Evolutionary conservation across 129 eudicot species (phyloP), one percentile per base, ranked within the genome.

Genomic region (Pulicaria dysenterica): DNA sequence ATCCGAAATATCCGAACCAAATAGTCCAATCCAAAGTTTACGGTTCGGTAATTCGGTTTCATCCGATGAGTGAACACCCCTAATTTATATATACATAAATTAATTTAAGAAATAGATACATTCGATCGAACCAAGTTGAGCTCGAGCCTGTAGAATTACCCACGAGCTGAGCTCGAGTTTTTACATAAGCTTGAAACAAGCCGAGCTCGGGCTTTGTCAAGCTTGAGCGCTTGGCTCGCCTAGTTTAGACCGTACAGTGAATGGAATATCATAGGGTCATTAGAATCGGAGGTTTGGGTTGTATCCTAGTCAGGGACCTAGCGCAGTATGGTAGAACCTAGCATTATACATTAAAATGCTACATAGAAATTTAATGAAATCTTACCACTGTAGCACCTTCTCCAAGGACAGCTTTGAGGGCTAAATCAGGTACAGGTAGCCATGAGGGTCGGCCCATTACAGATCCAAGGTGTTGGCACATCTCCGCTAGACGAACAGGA

Each of bases 401-500:
- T 43, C 99, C 97, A 4, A 95, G 97, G 55, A 90, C 91, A 2
- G 94, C 99, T 85, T 90, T 90, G 47, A 95, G 94, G 39, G 97
- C 99, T 43, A 95, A 68, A 50, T 90, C 99, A 17, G 99, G 99
- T 67, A 95, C 99, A 0, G 99, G 99, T 44, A 95, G 87, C 99
- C 99, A 95, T 8, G 99, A 95, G 45, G 99, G 99, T 47, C 99
- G 84, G 46, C 97, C 99, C 78, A 90, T 5, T 15, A 79, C 96
- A 3, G 89, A 74, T 46, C 99, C 99, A 70, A 95, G 67, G 45
- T 88, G 88, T 50, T 80, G 69, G 46, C 99, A 95, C 97, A 95
- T 84, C 81, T 95, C 99, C 5, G 76, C 88, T 36, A 95, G 73
- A 47, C 94, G 84, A 49, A 95, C 97, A 16, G 97, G 99, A 71